Base-by-base conservation (phyloP, 768 basidiomycete species). In the Myochromella boudieri region DNA sequence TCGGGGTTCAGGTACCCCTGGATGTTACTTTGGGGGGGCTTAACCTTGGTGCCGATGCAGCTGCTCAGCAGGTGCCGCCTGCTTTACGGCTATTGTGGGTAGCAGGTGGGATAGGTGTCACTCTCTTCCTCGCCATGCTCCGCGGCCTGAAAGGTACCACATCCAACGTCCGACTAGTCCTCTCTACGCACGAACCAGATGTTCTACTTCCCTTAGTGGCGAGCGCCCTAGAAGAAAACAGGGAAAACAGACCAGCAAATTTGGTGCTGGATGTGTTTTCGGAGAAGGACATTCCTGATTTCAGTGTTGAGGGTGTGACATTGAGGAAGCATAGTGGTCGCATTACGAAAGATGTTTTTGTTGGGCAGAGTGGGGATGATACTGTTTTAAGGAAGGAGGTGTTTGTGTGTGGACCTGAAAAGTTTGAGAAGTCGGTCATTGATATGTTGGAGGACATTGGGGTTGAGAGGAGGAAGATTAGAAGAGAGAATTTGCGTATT, bases 41-140 rank as follows among this genome's bases (percentile, higher is more conserved):
- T n/a, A n/a, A n/a, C n/a, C n/a, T n/a, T n/a, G n/a, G n/a, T n/a
- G n/a, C n/a, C n/a, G n/a, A n/a, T n/a, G n/a, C n/a, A n/a, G n/a
- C n/a, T n/a, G n/a, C n/a, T n/a, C n/a, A n/a, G n/a, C n/a, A n/a
- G n/a, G n/a, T n/a, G n/a, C n/a, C n/a, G n/a, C 28, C 46, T 7
- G 52, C 50, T 8, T 57, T 48, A 12, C 66, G 66, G 25, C 55
- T 81, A 22, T 60, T 82, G 21, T 84, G 80, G 80, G 62, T 80
- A n/a, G 81, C 80, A 1, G 82, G 81, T 18, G 83, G 83, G 0
- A 84, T 85, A 31, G 82, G 84, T 3, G 37, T 85, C 15, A 85
- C 84, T 14, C 83, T 81, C 0, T 85, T 81, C 60, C 56, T 85
- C n/a, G 72, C 73, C 21, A 74, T 84, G 75, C 66, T 81, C 0